Evolutionary conservation across 768 basidiomycete species (phyloP), one percentile per base, ranked within the genome.

Genomic region (Peribolospora baueri): DNA sequence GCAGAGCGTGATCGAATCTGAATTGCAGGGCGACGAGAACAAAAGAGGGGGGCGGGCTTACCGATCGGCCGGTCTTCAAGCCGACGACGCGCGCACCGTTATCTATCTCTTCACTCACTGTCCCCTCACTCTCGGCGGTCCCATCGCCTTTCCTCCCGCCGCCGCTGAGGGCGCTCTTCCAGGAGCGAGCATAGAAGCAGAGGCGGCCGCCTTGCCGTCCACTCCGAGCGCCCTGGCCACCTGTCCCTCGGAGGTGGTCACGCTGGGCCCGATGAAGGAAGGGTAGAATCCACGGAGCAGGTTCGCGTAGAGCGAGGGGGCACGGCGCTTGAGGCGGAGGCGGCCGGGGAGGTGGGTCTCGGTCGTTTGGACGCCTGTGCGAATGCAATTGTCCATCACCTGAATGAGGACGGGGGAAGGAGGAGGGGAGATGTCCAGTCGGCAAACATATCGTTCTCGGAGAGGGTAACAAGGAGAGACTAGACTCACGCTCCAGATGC

Each of bases 311-410:
- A 97, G 74, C 65, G 80, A 80, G 0, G 88, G 87, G 11, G 90
- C 90, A 46, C 87, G 75, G 10, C 88, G 74, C 42, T 80, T 74
- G 37, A 97, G 71, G 5, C 75, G 69, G 13, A 97, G 69, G 25
- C 85, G 74, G n/a, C 90, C 90, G 0, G 90, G 90, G 2, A 97
- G 74, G n/a, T 75, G 78, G 48, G 72, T 72, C 61, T 90, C 81
- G 3, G 75, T 71, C 1, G 84, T 74, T 3, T 83, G 80, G 7
- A 95, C 87, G 14, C 90, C 90, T 2, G 75, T 74, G 1, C 66
- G 80, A 58, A 93, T 95, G 65, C 84, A 90, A 55, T 80, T 76
- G 63, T 91, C 86, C 90, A 93, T 93, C 4, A 87, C 84, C 2
- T 11, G 7, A 52, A 11, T 38, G 52, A 53, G 38, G 41, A 40